These are phyloP conservation scores for Groenewaldozyma auringiensis DNA, from an alignment of 1,139 yeast species.

Conservation along the genomic window DNA sequence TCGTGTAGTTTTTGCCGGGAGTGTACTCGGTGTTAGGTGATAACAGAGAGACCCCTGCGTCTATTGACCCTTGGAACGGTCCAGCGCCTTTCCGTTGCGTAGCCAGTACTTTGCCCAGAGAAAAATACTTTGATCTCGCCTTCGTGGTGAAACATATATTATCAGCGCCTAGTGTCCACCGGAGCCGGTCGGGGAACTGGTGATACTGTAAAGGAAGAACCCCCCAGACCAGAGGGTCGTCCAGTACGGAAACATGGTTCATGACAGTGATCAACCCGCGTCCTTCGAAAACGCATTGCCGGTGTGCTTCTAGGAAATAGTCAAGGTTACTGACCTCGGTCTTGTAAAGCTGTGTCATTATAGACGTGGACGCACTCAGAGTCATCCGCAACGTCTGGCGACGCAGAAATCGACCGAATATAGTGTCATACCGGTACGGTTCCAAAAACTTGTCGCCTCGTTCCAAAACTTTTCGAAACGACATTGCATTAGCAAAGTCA, in stretches of 20 bases:
- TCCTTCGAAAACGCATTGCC: conserved; percentile 55
- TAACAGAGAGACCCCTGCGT: conserved; percentile 79
- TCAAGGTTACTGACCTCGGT: conserved; percentile 57
- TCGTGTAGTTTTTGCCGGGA: conserved; percentile 16
- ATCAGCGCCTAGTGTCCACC: conserved; percentile 95
- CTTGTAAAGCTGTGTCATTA: conserved; percentile 53
- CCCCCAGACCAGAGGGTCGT: conserved; percentile 90
- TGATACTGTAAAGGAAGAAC: conserved; percentile 61
- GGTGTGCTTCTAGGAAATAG: conserved; percentile 54
- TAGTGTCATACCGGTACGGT: conserved; percentile 50
- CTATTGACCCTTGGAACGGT: conserved; percentile 84
- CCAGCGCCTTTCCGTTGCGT: conserved; percentile 87
- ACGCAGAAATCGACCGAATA: conserved; percentile 60
- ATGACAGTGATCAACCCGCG: conserved; percentile 78
- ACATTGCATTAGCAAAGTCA: conserved; percentile 39
- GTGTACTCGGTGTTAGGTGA: conserved; percentile 29
- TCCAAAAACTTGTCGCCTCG: conserved; percentile 71
- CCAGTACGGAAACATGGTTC: conserved; percentile 94
- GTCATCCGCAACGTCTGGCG: conserved; percentile 63
- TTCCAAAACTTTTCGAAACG: conserved; percentile 60
- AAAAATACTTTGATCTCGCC: conserved; percentile 46
- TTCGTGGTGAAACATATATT: conserved; percentile 67
- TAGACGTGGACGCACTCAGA: conserved; percentile 56
- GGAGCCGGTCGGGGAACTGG: conserved; percentile 53
- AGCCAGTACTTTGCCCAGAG: conserved; percentile 78